Evolutionary conservation across 768 basidiomycete genomes (phyloP).

Genomic region (Podaxis carcinomalis): DNA sequence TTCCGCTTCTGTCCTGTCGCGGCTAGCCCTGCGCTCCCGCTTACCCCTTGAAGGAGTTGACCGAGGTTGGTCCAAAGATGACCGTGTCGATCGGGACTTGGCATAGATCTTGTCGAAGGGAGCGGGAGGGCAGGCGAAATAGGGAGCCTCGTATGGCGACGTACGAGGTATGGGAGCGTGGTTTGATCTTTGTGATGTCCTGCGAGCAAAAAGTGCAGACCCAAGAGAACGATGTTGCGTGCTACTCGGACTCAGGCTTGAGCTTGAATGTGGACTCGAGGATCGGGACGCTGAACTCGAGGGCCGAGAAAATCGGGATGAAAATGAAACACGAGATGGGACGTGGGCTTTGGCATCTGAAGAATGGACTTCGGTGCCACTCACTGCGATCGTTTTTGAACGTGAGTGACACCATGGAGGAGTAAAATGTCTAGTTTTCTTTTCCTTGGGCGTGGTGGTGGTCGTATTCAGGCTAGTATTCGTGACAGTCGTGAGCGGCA

Average conservation of each 20-base stretch:
- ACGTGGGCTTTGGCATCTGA: constrained; percentile 4
- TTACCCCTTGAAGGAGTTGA: not conserved
- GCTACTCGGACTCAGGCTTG: not conserved
- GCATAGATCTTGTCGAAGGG: constrained; percentile 14
- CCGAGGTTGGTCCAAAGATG: not conserved
- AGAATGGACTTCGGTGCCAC: constrained; percentile 13
- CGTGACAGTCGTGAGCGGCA: not conserved
- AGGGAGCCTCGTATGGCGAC: constrained; percentile 39
- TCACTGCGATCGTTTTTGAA: constrained; percentile 9
- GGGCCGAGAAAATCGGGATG: constrained; percentile 18
- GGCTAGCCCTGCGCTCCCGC: not conserved
- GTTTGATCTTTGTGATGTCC: constrained; percentile 22
- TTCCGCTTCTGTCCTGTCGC: not conserved
- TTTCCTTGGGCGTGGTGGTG: not conserved
- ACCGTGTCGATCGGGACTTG: not conserved
- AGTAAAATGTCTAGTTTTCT: not conserved
- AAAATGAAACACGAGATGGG: constrained; percentile 20
- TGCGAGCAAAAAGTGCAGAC: constrained; percentile 24
- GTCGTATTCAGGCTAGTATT: not conserved
- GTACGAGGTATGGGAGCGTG: constrained; percentile 34
- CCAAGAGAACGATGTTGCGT: constrained; percentile 16
- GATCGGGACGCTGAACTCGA: constrained; percentile 9
- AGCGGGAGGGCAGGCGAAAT: constrained; percentile 38
- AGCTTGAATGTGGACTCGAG: not conserved
- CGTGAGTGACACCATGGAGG: not conserved